These are phyloP conservation scores for Carex pumila DNA, from an alignment of 176 grass and related monocot genomes.

Conservation along the genomic window DNA sequence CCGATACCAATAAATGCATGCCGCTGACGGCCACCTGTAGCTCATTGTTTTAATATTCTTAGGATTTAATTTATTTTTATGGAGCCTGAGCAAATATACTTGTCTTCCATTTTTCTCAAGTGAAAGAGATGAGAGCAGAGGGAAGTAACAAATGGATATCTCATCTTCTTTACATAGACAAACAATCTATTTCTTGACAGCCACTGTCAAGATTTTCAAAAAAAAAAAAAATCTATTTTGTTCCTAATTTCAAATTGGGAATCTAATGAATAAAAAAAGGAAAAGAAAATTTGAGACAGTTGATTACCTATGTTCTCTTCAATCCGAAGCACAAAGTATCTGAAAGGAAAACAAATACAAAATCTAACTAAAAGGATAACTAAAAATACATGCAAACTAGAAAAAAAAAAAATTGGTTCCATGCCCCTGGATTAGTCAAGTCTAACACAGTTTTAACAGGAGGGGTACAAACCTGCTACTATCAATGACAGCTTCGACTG, in stretches of 20 bases:
- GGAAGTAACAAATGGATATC: not conserved
- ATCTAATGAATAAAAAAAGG: not conserved
- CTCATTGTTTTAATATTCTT: slow-evolving; percentile 3
- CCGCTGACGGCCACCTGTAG: slow-evolving; percentile 69
- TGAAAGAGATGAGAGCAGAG: not conserved
- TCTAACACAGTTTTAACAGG: not conserved
- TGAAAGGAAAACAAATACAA: slow-evolving; percentile 24
- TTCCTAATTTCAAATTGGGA: not conserved
- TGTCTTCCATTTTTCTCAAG: not conserved
- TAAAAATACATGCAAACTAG: not conserved
- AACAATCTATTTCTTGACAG: not conserved
- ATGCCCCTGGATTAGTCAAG: not conserved
- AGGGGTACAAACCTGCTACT: slow-evolving; percentile 60
- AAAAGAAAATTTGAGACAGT: slow-evolving; percentile 10
- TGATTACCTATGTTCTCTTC: slow-evolving; percentile 89
- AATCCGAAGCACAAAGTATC: slow-evolving; percentile 89
- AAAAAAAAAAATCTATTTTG: not conserved
- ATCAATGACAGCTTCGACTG: slow-evolving; percentile 91
- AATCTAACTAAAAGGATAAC: not conserved
- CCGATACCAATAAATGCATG: slow-evolving; percentile 97
- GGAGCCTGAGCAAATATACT: not conserved
- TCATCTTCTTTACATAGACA: not conserved
- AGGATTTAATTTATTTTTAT: not conserved
- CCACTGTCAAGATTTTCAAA: no score
- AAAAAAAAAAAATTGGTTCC: not conserved